phyloP scores from a whole-genome alignment of 345 rosid species.

The Adansonia digitata region DNA sequence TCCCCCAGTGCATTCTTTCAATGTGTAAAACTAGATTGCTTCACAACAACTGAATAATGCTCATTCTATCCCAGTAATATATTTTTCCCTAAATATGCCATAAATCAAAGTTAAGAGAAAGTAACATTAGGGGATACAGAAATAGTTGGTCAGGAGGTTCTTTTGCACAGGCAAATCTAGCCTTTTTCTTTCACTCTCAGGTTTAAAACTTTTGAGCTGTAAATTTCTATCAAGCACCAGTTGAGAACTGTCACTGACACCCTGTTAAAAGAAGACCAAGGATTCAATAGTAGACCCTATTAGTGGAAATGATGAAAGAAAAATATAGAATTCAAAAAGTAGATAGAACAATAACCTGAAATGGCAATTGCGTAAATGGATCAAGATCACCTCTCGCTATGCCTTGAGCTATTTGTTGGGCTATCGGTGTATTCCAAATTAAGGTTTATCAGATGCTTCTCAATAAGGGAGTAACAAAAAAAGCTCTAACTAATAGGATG shows the following conservation, averaged over 20 bases:
- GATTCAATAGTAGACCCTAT: neutral
- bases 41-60: neutral
- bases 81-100: neutral
- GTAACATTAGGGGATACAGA: constrained; percentile 66
- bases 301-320: neutral
- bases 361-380: constrained; percentile 76
- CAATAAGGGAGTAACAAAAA: neutral
- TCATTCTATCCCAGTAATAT: neutral
- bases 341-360: constrained; percentile 49
- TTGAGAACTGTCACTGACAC: constrained; percentile 30
- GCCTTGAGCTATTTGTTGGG: constrained; percentile 72
- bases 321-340: neutral
- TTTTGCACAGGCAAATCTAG: constrained; percentile 91
- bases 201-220: constrained; percentile 36
- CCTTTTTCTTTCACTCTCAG: constrained; percentile 55
- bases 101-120: constrained; percentile 8
- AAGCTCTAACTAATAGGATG: neutral
- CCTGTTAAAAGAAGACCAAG: constrained; percentile 33
- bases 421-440: constrained; percentile 52
- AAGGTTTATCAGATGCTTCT: constrained; percentile 32
- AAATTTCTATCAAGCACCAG: constrained; percentile 23
- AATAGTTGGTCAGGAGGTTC: constrained; percentile 85
- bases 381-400: constrained; percentile 86
- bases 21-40: neutral
- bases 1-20: neutral